Evolutionary conservation across 2,329 filamentous ascomycete species (phyloP), one percentile per base, ranked within the genome.

Genomic region (Aspergillus sp.): DNA sequence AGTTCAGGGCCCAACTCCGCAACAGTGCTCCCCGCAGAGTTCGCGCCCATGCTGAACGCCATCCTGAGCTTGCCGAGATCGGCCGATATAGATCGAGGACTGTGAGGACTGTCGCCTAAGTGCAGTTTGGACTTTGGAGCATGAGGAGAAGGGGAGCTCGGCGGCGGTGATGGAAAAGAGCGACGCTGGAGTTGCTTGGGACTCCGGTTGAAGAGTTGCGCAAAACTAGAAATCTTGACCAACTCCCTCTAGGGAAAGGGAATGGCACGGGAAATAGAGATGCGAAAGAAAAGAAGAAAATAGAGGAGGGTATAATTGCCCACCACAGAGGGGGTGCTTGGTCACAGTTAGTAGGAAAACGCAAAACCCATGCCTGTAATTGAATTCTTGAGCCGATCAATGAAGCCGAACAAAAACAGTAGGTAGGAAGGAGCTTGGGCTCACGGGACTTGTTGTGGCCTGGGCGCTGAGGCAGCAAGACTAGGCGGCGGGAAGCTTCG

Each of bases 1-100:
- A 96, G 81, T 68, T 91, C 86, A 50, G 85, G 81, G 43, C 89
- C 90, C 61, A 76, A 71, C 70, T 83, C 79, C 52, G 75, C 73
- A 61, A 71, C 72, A 46, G 64, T 72, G 58, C 75, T 67, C 52
- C 61, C 77, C 61, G 75, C 72, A 70, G 78, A 73, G 70, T 73
- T 73, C 64, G 76, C 79, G 55, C 80, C 73, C 72, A 87, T 87
- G 72, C 82, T 80, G 74, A 90, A 90, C 56, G 87, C 85, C 88
- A 91, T 79, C 61, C 66, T 79, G 59, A 76, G 64, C 59, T 64
- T 66, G 41, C 72, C 65, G 33, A 74, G 64, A 56, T 76, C 71
- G 33, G 73, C 68, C 57, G 73, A 77, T 47, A 77, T 62, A 47
- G 72, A 70, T 64, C 71, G 73, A 61, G 66, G 68, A 61, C 66